Evolutionary conservation across 2,329 filamentous ascomycete species (phyloP).

Genomic region (Pyricularia sp.): DNA sequence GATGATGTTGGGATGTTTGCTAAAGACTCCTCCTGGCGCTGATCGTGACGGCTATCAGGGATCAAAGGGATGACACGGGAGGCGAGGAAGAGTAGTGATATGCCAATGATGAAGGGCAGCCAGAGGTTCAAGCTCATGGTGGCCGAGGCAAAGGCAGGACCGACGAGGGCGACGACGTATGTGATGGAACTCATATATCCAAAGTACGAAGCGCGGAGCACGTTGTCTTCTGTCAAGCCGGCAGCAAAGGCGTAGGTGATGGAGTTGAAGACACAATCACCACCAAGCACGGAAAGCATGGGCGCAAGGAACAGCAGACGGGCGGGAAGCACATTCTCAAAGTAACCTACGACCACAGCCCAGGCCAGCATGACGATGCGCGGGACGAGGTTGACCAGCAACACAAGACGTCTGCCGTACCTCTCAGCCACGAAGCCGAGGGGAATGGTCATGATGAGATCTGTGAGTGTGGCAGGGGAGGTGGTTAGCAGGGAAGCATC

Average conservation of each 20-base stretch:
- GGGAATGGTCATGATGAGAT: slow-evolving; percentile 39
- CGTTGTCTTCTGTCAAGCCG: slow-evolving; percentile 31
- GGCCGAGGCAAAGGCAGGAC: slow-evolving; percentile 34
- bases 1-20: not conserved
- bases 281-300: slow-evolving; percentile 33
- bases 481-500: not conserved
- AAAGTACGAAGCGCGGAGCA: slow-evolving; percentile 36
- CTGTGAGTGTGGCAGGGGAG: slow-evolving; percentile 16
- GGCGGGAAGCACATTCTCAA: slow-evolving; percentile 25
- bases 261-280: slow-evolving; percentile 41
- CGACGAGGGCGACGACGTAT: slow-evolving; percentile 34
- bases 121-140: slow-evolving; percentile 33
- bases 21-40: slow-evolving; percentile 10
- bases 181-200: slow-evolving; percentile 39
- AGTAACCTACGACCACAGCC: slow-evolving; percentile 28
- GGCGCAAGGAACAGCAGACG: slow-evolving; percentile 30
- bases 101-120: slow-evolving; percentile 34
- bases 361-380: slow-evolving; percentile 29
- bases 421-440: slow-evolving; percentile 34
- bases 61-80: slow-evolving; percentile 22
- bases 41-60: slow-evolving; percentile 15
- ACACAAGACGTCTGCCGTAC: slow-evolving; percentile 27
- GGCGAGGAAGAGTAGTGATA: slow-evolving; percentile 23
- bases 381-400: slow-evolving; percentile 34
- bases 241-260: slow-evolving; percentile 36